Conservation (phyloP, 306 rosid genomes). For the Dalbergia oliveri region DNA sequence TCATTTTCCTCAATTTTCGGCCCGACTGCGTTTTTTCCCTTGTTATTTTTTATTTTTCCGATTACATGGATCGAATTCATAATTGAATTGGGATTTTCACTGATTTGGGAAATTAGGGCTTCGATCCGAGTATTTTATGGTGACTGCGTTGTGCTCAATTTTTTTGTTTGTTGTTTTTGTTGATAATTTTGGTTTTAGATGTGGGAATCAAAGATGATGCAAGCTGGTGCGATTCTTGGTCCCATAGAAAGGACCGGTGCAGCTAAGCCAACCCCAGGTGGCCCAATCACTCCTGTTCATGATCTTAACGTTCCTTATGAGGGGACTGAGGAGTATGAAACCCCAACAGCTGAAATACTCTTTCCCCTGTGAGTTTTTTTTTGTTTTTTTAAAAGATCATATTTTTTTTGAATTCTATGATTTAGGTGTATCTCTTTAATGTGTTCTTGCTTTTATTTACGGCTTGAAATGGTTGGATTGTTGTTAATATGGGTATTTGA, state of each 20-base stretch:
- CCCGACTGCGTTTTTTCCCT: neutral
- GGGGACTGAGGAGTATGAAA: constrained; percentile 90
- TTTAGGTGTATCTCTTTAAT: neutral
- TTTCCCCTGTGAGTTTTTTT: constrained; percentile 86
- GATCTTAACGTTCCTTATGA: constrained; percentile 92
- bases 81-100: neutral
- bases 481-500: constrained; percentile 50
- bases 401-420: neutral
- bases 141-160: constrained; percentile 25
- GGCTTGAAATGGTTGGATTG: constrained; percentile 19
- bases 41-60: neutral
- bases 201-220: constrained; percentile 92
- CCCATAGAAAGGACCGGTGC: constrained; percentile 78
- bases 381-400: neutral
- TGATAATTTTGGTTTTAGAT: constrained; percentile 49
- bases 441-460: neutral
- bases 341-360: constrained; percentile 91
- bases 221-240: constrained; percentile 68
- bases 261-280: constrained; percentile 71
- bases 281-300: constrained; percentile 82
- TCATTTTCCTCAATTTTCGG: neutral
- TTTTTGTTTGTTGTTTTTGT: neutral
- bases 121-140: constrained; percentile 58
- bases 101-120: constrained; percentile 35
- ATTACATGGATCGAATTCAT: too few species aligned